Evolutionary conservation across 306 rosid species (phyloP).

Genomic region (Oxytropis ochrocephala): DNA sequence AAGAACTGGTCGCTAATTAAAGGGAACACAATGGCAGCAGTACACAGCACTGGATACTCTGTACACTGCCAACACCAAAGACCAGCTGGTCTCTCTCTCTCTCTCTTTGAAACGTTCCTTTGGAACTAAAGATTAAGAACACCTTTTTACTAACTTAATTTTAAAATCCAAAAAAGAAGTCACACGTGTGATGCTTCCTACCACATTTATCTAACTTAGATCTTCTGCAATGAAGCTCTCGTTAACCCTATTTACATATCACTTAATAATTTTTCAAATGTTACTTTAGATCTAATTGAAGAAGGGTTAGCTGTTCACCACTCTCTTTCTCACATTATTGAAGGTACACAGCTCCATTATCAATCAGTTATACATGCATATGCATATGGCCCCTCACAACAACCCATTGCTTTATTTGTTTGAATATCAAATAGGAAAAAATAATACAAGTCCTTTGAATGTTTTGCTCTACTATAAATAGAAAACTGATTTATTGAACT

Average conservation of each 20-base stretch:
- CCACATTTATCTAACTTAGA: background rate
- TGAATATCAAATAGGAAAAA: slow-evolving; percentile 14
- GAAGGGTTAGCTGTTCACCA: too few species aligned
- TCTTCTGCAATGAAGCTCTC: too few species aligned
- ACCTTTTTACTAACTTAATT: slow-evolving; percentile 1
- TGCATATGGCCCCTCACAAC: slow-evolving; percentile 25
- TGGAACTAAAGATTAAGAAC: slow-evolving; percentile 34
- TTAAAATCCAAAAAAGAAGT: background rate
- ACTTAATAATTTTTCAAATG: too few species aligned
- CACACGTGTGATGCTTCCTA: slow-evolving; percentile 9
- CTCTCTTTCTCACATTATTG: background rate
- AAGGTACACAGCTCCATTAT: slow-evolving; percentile 14
- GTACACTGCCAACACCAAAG: slow-evolving; percentile 34
- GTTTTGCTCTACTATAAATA: slow-evolving; percentile 21
- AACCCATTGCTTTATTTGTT: slow-evolving; percentile 11
- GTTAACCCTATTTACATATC: too few species aligned
- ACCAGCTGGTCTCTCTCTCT: slow-evolving; percentile 37
- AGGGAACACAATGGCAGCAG: slow-evolving; percentile 29
- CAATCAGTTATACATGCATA: background rate
- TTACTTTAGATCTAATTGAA: too few species aligned
- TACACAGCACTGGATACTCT: slow-evolving; percentile 42
- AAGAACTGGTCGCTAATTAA: slow-evolving; percentile 21
- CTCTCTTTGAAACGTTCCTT: slow-evolving; percentile 58
- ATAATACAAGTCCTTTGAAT: slow-evolving; percentile 7
- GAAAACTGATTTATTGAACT: slow-evolving; percentile 17